Evolutionary conservation across 139 green algal genomes (phyloP), one percentile per base, ranked within the genome.

Genomic region (Micractinium sp.): DNA sequence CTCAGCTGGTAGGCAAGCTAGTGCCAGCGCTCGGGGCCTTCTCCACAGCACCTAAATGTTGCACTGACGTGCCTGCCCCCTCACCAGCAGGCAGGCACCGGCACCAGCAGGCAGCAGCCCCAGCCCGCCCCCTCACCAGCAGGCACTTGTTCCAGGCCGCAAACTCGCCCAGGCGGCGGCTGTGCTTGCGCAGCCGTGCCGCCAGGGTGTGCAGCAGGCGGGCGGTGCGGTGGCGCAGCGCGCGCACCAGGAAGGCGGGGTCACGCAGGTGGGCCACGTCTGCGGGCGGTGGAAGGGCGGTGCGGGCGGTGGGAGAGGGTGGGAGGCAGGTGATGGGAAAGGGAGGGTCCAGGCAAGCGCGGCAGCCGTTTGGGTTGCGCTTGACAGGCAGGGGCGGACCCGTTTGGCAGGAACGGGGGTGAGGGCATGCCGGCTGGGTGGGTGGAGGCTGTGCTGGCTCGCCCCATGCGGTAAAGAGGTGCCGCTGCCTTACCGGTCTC

Each of bases 111-210:
- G n/a, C n/a, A n/a, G n/a, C n/a, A n/a, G n/a, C 47, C 47, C 47
- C 47, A 56, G 7, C 47, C 5, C 47, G 47, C 47, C 47, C 9
- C 9, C 47, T 56, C 47, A 56, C 47, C 78, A 90, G 91, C 82
- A 97, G 92, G 92, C 96, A 97, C 74, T 93, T 94, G 93, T 97
- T 97, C 96, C 96, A 98, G 33, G 96, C 96, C 60, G 92, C 77
- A 85, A 97, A 98, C 60, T 95, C 91, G 38, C 94, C 93, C 85
- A 88, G 69, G 77, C 90, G 89, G 1, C 90, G 77, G 20, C 85
- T 91, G 92, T 96, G 94, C 92, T 97, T 96, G 86, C 92, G 92
- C 91, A 98, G 92, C n/a, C 96, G 92, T 75, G 93, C 91, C 22
- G 93, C 92, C 82, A 96, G 89, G 31, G 95, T 97, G 92, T 96